Evolutionary conservation across 176 grass and related monocot species (phyloP), one percentile per base, ranked within the genome.

Genomic region (Oryza glumipatula): DNA sequence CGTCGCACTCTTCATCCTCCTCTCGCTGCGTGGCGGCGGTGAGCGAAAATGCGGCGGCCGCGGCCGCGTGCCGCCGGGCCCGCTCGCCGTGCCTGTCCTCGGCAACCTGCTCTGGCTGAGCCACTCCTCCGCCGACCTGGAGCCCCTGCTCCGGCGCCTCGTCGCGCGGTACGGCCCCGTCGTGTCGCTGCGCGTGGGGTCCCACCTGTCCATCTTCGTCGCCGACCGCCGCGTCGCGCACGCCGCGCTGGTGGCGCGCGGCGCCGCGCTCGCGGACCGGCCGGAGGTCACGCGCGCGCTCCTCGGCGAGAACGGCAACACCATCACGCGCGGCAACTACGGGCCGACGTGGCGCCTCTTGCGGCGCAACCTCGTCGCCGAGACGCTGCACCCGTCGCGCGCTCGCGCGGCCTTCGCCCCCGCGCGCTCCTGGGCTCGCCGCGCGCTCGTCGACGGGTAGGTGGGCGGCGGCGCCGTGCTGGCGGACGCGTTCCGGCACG

Each of bases 301-400:
- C 43, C 32, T 88, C 63, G 82, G 72, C 48, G 75, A 76, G 80
- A 75, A 7, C 78, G 22, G 35, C 46, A 79, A 85, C 85, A 66
- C 52, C 82, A 93, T 90, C 76, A 24, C 49, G 16, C 76, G 80
- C 12, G 51, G 81, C 58, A 68, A 68, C 64, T 93, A 93, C 49
- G 91, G 91, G 0, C 44, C 88, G 14, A 19, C 84, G 16, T 93
- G 85, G 91, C 91, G 88, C 44, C 87, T 84, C 67, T 77, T 93
- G 0, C 88, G 91, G 16, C 87, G 88, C 72, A 93, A 93, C 79
- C 88, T 90, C 70, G 80, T 87, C 19, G 32, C 88, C 70, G 88
- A 90, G 71, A 84, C 76, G 33, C 88, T 90, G 61, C 88, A 93
- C 77, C 80, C 84, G 30, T 93, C 88, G 21, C 85, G 84, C 3